Conservation (phyloP, 176 grass and related monocot species). For the Pontederia crassipes region DNA sequence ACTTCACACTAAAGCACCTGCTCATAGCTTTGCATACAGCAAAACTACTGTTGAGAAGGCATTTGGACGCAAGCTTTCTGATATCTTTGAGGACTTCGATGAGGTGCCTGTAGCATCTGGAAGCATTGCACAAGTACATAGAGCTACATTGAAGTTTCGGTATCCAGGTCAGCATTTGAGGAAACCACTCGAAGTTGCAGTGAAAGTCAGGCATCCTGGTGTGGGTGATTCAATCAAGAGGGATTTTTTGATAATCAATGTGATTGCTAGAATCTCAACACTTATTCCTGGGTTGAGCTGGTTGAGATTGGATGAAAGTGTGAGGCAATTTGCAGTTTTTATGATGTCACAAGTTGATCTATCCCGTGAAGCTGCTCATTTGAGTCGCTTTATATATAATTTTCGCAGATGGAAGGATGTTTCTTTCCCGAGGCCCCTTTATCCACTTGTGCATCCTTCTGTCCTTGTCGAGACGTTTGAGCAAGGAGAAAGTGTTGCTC, state of each 20-base stretch:
- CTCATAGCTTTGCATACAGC: conserved; percentile 66
- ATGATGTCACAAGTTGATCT: conserved; percentile 99
- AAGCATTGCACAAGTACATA: conserved; percentile 93
- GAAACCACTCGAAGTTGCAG: conserved; percentile 54
- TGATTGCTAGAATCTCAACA: conserved; percentile 51
- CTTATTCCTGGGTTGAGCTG: conserved; percentile 72
- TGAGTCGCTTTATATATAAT: conserved; percentile 89
- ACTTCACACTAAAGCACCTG: conserved; percentile 79
- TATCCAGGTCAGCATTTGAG: conserved; percentile 28
- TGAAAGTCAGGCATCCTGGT: conserved; percentile 94
- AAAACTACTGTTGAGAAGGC: conserved; percentile 73
- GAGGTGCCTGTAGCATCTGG: conserved; percentile 90
- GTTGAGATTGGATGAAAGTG: conserved; percentile 96
- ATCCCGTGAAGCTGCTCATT: conserved; percentile 85
- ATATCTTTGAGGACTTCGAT: conserved; percentile 86
- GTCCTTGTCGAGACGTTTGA: conserved; percentile 98
- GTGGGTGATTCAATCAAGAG: conserved; percentile 86
- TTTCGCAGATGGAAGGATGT: conserved; percentile 81
- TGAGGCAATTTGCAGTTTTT: conserved; percentile 19
- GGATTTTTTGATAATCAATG: conserved; percentile 84
- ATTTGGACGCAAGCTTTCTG: conserved; percentile 60
- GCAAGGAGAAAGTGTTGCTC: conserved; percentile 86
- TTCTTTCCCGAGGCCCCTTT: conserved; percentile 86
- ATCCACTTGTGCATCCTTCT: conserved; percentile 93
- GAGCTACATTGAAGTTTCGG: conserved; percentile 55